Percentiles rank a stretch among this genome's conserved stretches.
phyloP scores from a whole-genome alignment of 495 filamentous ascomycete genomes.

The Podospora comata region DNA sequence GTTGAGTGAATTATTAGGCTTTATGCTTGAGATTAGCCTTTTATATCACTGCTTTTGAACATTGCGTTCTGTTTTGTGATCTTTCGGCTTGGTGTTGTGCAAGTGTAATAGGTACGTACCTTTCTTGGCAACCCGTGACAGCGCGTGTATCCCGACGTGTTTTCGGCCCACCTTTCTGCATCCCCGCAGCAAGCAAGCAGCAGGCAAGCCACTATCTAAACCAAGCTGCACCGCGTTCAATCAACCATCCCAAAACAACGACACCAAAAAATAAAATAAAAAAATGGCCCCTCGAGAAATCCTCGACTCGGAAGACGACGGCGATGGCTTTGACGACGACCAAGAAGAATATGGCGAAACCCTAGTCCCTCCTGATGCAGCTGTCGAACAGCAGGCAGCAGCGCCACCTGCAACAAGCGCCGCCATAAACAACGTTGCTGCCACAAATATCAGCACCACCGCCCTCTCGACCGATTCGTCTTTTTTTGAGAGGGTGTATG shows the following conservation, averaged over 20 bases:
- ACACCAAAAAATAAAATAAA: background rate
- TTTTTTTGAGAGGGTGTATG: slow-evolving; percentile 30
- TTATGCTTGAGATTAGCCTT: background rate
- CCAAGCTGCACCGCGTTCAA: background rate
- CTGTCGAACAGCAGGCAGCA: slow-evolving; percentile 10
- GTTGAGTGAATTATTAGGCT: slow-evolving; percentile 34
- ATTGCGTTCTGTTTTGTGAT: background rate
- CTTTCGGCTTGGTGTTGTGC: background rate
- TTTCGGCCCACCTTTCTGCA: background rate
- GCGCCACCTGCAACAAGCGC: slow-evolving; percentile 4
- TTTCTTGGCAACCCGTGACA: slow-evolving; percentile 11
- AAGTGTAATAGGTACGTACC: background rate
- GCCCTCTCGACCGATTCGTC: slow-evolving; percentile 30
- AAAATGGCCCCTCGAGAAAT: slow-evolving; percentile 29
- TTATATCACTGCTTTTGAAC: background rate
- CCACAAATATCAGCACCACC: slow-evolving; percentile 18
- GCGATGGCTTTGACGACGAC: slow-evolving; percentile 21
- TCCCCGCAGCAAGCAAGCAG: background rate
- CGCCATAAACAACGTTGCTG: too few species aligned
- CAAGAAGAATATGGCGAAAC: background rate
- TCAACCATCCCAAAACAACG: background rate
- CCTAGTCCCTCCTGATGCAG: background rate
- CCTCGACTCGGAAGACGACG: slow-evolving; percentile 35
- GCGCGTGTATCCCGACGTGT: slow-evolving; percentile 15
- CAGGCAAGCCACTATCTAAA: background rate